Evolutionary conservation across 2,329 filamentous ascomycete species (phyloP), one percentile per base, ranked within the genome.

Genomic region (Lasiodiplodia gonubiensis): DNA sequence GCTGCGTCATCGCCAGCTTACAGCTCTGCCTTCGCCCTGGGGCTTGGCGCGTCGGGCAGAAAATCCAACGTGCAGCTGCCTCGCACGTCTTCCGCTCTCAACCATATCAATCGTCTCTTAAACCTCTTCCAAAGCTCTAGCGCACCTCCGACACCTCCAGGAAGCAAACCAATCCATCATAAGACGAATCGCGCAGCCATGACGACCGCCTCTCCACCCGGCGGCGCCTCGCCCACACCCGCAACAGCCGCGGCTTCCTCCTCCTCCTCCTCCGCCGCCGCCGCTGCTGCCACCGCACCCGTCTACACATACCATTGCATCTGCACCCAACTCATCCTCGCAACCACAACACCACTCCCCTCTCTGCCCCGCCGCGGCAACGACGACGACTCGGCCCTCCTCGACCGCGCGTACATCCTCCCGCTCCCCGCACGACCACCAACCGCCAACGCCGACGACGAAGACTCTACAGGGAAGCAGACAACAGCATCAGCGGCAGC

Each of bases 321-420:
- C 75, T 92, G 89, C 83, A 87, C 82, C 54, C 85, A 89, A 71
- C 85, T 91, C 70, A 80, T 91, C 66, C 83, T 91, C 70, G 85
- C 88, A 25, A 88, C 82, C 53, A 86, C 86, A 0, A 83, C 86
- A 46, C 75, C 81, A 2, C 79, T 91, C 55, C 69, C 79, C 33
- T 70, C 77, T 0, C 82, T 90, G 12, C 87, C 88, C 1, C 82
- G 79, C 8, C 86, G 89, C 55, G 69, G 74, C 54, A 75, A 35
- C 61, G 4, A 14, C 48, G 14, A 46, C 30, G 46, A 30, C 54
- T 30, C 54, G 16, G n/a, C 52, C 21, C 79, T 80, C 33, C 78
- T 81, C 55, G 88, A 91, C 75, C 75, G 76, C 23, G 84, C 88
- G 0, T 74, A 85, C 67, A 90, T 91, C 69, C 82, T 90, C 25